phyloP scores from a whole-genome alignment of 1,139 yeast species.

The Candida sp. region DNA sequence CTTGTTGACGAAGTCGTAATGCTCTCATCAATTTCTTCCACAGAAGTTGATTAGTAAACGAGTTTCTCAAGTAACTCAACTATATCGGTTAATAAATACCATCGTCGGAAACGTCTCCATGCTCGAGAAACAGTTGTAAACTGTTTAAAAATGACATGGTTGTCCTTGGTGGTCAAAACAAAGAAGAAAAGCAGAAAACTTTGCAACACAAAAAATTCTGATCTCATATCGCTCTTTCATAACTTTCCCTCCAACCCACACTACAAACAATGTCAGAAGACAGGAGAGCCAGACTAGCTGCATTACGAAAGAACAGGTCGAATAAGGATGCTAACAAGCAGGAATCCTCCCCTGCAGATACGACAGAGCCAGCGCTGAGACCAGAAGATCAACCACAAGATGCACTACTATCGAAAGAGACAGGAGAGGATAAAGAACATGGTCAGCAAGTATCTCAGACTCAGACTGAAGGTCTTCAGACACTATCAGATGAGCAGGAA shows the following conservation, averaged over 20 bases:
- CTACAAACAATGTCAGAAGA: conserved; percentile 12
- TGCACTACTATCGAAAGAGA: not conserved
- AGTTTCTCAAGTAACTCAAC: not conserved
- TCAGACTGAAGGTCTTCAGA: not conserved
- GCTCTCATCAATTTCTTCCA: not conserved
- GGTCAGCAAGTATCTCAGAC: not conserved
- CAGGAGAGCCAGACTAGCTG: conserved; percentile 28
- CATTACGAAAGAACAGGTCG: conserved; percentile 22
- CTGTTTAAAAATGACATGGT: conserved; percentile 16
- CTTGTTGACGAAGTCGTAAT: not conserved
- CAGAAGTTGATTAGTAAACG: not conserved
- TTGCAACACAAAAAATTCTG: conserved; percentile 11
- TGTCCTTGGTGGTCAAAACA: not conserved
- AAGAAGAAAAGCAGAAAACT: not conserved
- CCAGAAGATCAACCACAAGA: not conserved
- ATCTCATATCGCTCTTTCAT: too few relatives aligned
- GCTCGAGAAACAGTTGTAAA: conserved; percentile 12
- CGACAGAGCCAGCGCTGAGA: not conserved
- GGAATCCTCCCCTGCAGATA: too few relatives aligned
- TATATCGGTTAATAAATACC: conserved; percentile 11
- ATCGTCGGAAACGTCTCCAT: conserved; percentile 8
- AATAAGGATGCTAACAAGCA: not conserved
- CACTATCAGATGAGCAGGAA: conserved; percentile 7
- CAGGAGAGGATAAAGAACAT: too few relatives aligned
- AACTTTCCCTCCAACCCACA: not conserved